Percentiles rank a stretch among this genome's conserved stretches.
These are phyloP conservation scores for Trichoderma reesei DNA, from an alignment of 495 filamentous ascomycete genomes.

Conservation along the genomic window DNA sequence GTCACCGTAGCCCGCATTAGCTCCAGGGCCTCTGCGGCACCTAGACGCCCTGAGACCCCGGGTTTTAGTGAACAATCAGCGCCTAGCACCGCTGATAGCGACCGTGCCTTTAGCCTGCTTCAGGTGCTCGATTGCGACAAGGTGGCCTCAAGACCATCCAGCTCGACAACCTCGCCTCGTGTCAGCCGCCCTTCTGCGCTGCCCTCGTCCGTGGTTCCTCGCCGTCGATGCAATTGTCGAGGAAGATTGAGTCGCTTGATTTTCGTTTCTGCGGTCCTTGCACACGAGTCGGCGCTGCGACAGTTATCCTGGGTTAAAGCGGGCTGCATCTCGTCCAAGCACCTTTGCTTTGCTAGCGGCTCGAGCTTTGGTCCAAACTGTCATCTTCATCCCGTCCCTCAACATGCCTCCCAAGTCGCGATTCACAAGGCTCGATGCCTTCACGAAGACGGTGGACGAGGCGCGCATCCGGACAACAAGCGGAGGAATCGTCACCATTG, in stretches of 20 bases:
- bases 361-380: not conserved
- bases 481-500: conserved; percentile 88
- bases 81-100: too few species aligned
- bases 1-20: conserved; percentile 3
- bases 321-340: not conserved
- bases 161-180: not conserved
- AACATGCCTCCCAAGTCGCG: conserved; percentile 63
- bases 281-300: not conserved
- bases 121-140: conserved; percentile 9
- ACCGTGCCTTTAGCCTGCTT: conserved; percentile 6
- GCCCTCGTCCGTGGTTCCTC: not conserved
- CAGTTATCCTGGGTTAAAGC: not conserved
- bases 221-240: not conserved
- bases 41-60: not conserved
- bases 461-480: conserved; percentile 94
- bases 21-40: not conserved
- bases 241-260: not conserved
- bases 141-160: conserved; percentile 6
- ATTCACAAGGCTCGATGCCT: conserved; percentile 93
- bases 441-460: conserved; percentile 98
- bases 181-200: not conserved
- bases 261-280: not conserved
- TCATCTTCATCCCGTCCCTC: conserved; percentile 10
- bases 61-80: not conserved
- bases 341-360: not conserved